Base-by-base conservation (phyloP, 176 grass and related monocot genomes). In the Ensete glaucum region DNA sequence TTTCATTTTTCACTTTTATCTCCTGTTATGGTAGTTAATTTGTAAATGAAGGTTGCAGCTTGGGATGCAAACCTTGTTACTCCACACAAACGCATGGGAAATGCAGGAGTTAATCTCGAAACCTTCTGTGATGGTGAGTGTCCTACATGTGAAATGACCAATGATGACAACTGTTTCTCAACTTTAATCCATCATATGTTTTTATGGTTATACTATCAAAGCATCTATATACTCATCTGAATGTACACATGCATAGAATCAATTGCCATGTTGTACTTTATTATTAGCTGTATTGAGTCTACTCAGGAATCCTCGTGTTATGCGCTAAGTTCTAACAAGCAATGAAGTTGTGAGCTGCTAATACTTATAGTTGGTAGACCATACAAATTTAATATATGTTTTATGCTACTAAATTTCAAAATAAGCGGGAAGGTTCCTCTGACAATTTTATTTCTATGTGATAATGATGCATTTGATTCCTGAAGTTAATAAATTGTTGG, bases 51-150 rank as follows among this genome's bases (percentile, higher is more conserved):
- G 93, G 77, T 97, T 81, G 87, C 81, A 80, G 90, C 83, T 81
- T 97, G 93, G 93, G 93, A 97, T 80, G 90, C 93, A 80, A 97
- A 97, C 77, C 88, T 97, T 83, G 77, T 93, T 69, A 90, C 93
- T 71, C 90, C 93, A 83, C 93, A 93, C 83, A 97, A 97, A 81
- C 78, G 88, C 68, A 97, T 97, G 88, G 93, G 93, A 65, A 87
- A 90, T 88, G 82, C 84, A 69, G 76, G 52, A 58, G 72, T 97
- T 71, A 88, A 81, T 81, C 82, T 93, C 27, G 88, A 97, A 87
- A 80, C 89, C 80, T 77, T 97, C 63, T 97, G 85, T 67, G 84
- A 97, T 85, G 90, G 93, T 97, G 78, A 92, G 63, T 81, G 13
- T 79, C 75, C 81, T 75, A 34, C 51, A 53, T 54, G 13, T 26